These are phyloP conservation scores for Geranomyces michiganensis DNA, from an alignment of 192 early-diverging fungal genomes.

Conservation along the genomic window DNA sequence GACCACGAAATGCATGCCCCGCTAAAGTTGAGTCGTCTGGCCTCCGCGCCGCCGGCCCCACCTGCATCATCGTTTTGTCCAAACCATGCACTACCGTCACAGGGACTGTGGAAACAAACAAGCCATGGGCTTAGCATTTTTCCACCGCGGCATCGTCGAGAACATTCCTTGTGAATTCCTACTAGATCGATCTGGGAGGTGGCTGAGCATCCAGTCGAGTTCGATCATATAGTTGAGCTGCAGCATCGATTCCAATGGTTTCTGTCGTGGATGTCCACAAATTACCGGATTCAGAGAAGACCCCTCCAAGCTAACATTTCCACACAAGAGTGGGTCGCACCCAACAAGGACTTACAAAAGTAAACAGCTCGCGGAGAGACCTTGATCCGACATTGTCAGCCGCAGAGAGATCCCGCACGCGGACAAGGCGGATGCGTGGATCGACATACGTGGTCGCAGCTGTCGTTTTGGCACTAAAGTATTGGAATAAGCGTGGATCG, in stretches of 20 bases:
- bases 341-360: not conserved
- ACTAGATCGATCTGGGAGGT: slow-evolving; percentile 21
- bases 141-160: not conserved
- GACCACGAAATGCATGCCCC: no score
- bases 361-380: slow-evolving; percentile 21
- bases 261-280: not conserved
- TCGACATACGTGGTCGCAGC: slow-evolving; percentile 8
- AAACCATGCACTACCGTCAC: slow-evolving; percentile 35
- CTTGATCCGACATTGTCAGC: slow-evolving; percentile 28
- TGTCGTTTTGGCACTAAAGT: no score
- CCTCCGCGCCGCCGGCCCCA: not conserved
- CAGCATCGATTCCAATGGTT: slow-evolving; percentile 27
- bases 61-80: not conserved
- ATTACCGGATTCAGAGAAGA: slow-evolving; percentile 10
- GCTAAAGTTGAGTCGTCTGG: slow-evolving; percentile 1
- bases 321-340: no score
- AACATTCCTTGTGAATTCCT: not conserved
- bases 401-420: slow-evolving; percentile 13
- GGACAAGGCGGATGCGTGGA: slow-evolving; percentile 9
- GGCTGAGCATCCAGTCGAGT: slow-evolving; percentile 34
- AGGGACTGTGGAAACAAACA: not conserved
- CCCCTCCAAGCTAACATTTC: no score
- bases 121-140: not conserved
- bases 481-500: no score
- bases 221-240: slow-evolving; percentile 42